Base-by-base conservation (phyloP, 441 rosid genomes). In the Adansonia madagascariensis region DNA sequence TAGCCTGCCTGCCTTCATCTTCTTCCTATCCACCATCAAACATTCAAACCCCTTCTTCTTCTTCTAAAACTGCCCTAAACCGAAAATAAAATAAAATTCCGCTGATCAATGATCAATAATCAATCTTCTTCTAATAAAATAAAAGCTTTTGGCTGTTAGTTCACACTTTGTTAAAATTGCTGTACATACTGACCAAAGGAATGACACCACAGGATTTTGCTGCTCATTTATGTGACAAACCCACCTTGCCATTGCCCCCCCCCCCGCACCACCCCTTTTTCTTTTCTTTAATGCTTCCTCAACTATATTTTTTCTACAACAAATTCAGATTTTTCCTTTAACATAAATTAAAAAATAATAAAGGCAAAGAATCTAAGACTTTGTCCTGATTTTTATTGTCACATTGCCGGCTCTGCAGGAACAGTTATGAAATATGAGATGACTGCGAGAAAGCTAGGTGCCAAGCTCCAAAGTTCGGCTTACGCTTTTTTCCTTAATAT, bases 181-280 rank as follows among this genome's bases (percentile, higher is more conserved):
- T 35, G 60, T 71, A 65, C 31, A 57, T 50, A 60, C 73, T 73
- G 80, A 60, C 57, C 78, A 31, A 65, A 79, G 71, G 90, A 86
- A 83, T 82, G 87, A 80, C 90, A 82, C 66, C 76, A 67, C 47
- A 79, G 79, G 76, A 77, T 55, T 41, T 66, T 88, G 88, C 81
- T 80, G 88, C 82, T 78, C 63, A 83, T 83, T 83, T 65, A 43
- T 77, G 66, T 77, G 90, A 84, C 90, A 84, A 63, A 20, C 41
- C 84, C 87, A 86, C 76, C 84, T 78, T 81, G 53, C 72, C 65
- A 39, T 70, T 67, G n/a, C 67, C 72, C 27, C 71, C 71, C 65
- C 24, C 66, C 56, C 60, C 6, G 27, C 27, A 24, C 27, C 35
- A 31, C 14, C 10, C 74, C 75, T 0, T 22, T 8, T 39, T 12